These are phyloP conservation scores for Aspergillus cristatus DNA, from an alignment of 495 filamentous ascomycete genomes.

Conservation along the genomic window DNA sequence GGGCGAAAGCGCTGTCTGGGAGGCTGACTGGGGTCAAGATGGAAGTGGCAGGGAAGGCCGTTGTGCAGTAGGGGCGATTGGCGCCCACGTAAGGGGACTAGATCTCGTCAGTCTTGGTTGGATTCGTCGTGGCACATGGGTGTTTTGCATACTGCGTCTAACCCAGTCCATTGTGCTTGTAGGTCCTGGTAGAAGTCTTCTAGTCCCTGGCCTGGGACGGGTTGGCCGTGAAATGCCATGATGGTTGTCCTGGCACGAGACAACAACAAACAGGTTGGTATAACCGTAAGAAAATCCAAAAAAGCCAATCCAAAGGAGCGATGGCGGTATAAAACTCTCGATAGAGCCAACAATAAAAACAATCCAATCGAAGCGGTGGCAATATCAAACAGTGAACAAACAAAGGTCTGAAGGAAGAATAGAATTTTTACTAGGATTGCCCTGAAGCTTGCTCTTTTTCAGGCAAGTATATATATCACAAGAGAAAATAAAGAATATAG, in stretches of 20 bases:
- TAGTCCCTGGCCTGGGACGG: slow-evolving; percentile 20
- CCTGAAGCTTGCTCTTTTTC: too few relatives aligned
- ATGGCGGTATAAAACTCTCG: slow-evolving; percentile 22
- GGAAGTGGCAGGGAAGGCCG: slow-evolving; percentile 17
- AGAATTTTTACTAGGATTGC: not conserved
- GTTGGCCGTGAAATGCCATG: slow-evolving; percentile 19
- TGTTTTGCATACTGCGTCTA: slow-evolving; percentile 24
- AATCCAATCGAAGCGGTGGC: not conserved
- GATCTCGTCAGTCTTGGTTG: too few relatives aligned
- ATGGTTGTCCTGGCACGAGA: slow-evolving; percentile 7
- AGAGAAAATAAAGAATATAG: slow-evolving; percentile 3
- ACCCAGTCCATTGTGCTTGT: slow-evolving; percentile 21
- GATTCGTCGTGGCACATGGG: slow-evolving; percentile 1
- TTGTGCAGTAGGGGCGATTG: slow-evolving; percentile 24
- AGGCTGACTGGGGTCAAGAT: slow-evolving; percentile 35
- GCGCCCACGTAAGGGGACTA: slow-evolving; percentile 22
- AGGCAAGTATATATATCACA: slow-evolving; percentile 1
- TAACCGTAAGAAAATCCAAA: too few relatives aligned
- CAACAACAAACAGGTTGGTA: not conserved
- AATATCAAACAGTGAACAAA: slow-evolving; percentile 2
- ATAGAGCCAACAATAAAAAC: slow-evolving; percentile 1
- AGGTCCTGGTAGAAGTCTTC: slow-evolving; percentile 22
- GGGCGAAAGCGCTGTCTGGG: slow-evolving; percentile 25
- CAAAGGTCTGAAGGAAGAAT: slow-evolving; percentile 1
- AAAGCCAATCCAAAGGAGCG: not conserved